Conservation (phyloP, 1,139 yeast genomes). For the Protomyces inouyei region DNA sequence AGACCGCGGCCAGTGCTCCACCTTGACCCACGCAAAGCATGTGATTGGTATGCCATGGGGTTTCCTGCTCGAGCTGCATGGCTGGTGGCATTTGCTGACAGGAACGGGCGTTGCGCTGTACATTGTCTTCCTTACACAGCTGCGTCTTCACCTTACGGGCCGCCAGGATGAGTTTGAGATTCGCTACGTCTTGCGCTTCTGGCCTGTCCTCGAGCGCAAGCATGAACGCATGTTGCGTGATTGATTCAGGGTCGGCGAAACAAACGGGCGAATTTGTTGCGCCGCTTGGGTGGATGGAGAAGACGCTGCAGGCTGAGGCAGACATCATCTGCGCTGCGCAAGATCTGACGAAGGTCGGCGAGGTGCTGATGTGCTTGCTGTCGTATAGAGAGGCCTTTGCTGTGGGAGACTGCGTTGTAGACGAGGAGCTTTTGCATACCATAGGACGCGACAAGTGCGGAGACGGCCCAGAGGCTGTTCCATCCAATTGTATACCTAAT, state of each 20-base stretch:
- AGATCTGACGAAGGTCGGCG: not conserved
- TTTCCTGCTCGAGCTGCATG: slow-evolving; percentile 56
- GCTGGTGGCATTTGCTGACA: slow-evolving; percentile 34
- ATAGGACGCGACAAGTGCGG: no score
- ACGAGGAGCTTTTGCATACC: no score
- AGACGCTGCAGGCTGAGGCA: not conserved
- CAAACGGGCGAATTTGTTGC: no score
- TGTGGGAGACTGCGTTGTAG: no score
- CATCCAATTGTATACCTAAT: no score
- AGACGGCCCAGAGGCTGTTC: no score
- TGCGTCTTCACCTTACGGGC: slow-evolving; percentile 58
- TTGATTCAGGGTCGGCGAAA: no score
- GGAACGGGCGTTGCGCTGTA: slow-evolving; percentile 56
- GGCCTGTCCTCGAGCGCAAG: slow-evolving; percentile 16
- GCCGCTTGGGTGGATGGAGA: not conserved
- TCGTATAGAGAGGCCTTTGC: not conserved
- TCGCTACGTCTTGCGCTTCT: slow-evolving; percentile 5
- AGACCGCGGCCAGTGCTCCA: slow-evolving; percentile 74
- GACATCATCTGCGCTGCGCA: not conserved
- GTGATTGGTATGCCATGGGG: slow-evolving; percentile 82
- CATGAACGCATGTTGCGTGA: not conserved
- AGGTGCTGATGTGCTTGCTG: not conserved
- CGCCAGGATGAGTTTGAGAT: slow-evolving; percentile 47
- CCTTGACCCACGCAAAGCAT: slow-evolving; percentile 60
- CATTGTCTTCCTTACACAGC: slow-evolving; percentile 57